phyloP scores from a whole-genome alignment of 805 yeast genomes.

The Nakazawaea ishiwadae region DNA sequence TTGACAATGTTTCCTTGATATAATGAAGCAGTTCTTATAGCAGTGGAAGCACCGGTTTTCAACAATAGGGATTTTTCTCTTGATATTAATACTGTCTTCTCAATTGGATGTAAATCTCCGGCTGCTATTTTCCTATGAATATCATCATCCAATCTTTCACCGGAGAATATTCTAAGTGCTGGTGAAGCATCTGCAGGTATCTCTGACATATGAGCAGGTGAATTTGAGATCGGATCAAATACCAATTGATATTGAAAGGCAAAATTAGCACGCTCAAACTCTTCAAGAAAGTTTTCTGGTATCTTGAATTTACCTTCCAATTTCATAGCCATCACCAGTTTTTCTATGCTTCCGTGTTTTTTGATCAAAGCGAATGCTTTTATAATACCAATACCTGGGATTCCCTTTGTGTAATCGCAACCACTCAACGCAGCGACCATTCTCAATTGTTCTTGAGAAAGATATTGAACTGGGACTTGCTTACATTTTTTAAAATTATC shows the following conservation, averaged over 20 bases:
- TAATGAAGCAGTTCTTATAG: constrained; percentile 13
- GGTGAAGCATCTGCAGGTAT: constrained; percentile 38
- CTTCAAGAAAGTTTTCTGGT: constrained; percentile 55
- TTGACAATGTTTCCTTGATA: constrained; percentile 10
- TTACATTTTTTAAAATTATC: constrained; percentile 47
- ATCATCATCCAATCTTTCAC: constrained; percentile 35
- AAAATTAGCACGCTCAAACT: constrained; percentile 60
- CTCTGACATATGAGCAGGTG: constrained; percentile 54
- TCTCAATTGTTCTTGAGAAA: constrained; percentile 56
- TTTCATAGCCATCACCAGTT: constrained; percentile 49
- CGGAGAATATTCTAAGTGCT: constrained; percentile 39
- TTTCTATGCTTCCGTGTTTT: constrained; percentile 45
- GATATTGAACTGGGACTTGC: constrained; percentile 41
- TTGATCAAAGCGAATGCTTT: constrained; percentile 64
- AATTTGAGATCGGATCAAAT: constrained; percentile 54
- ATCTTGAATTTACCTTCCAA: constrained; percentile 55
- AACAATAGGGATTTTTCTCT: constrained; percentile 35
- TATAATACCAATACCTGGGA: constrained; percentile 74
- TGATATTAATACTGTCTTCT: constrained; percentile 40
- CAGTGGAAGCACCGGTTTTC: background rate
- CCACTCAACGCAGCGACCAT: constrained; percentile 88
- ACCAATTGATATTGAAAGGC: constrained; percentile 88
- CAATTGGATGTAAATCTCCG: constrained; percentile 67
- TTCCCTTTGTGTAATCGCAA: constrained; percentile 91
- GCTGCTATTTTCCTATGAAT: constrained; percentile 52